Conservation (phyloP, 306 rosid genomes). For the Prunus campanulata region DNA sequence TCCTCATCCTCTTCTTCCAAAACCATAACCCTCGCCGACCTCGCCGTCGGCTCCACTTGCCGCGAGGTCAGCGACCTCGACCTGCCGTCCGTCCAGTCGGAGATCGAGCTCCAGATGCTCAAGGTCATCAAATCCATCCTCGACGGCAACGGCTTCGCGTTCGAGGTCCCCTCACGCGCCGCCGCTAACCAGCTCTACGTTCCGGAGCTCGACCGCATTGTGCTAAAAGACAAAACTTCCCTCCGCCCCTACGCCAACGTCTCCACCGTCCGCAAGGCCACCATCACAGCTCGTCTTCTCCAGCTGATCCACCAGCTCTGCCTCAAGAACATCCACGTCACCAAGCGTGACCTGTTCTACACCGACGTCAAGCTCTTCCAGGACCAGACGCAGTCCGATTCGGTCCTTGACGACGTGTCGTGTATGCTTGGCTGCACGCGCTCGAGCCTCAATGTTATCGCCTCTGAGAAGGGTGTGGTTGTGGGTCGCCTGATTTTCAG, state of each 20-base stretch:
- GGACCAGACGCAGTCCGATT: constrained; percentile 82
- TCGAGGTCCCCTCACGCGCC: constrained; percentile 85
- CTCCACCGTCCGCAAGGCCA: constrained; percentile 75
- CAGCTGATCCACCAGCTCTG: constrained; percentile 87
- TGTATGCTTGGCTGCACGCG: constrained; percentile 89
- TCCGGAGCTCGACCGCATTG: constrained; percentile 84
- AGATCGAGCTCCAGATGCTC: constrained; percentile 58
- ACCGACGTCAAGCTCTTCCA: constrained; percentile 92
- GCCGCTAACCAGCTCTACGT: constrained; percentile 80
- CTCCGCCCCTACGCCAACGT: constrained; percentile 71
- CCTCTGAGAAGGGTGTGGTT: constrained; percentile 89
- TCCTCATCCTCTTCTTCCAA: constrained; percentile 34
- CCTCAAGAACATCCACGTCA: constrained; percentile 73
- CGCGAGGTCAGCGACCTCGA: too few species aligned
- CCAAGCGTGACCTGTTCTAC: constrained; percentile 92
- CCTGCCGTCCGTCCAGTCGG: constrained; percentile 36
- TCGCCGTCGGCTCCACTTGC: constrained; percentile 46
- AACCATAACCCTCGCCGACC: constrained; percentile 77
- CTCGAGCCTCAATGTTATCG: constrained; percentile 81
- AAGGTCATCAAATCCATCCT: constrained; percentile 63
- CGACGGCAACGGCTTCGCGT: constrained; percentile 72
- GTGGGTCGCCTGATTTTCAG: constrained; percentile 81
- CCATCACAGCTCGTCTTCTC: constrained; percentile 69
- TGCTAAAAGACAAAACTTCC: constrained; percentile 66
- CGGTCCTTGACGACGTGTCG: constrained; percentile 82